Evolutionary conservation across 2,329 filamentous ascomycete genomes (phyloP).

Genomic region (Cordyceps militaris): DNA sequence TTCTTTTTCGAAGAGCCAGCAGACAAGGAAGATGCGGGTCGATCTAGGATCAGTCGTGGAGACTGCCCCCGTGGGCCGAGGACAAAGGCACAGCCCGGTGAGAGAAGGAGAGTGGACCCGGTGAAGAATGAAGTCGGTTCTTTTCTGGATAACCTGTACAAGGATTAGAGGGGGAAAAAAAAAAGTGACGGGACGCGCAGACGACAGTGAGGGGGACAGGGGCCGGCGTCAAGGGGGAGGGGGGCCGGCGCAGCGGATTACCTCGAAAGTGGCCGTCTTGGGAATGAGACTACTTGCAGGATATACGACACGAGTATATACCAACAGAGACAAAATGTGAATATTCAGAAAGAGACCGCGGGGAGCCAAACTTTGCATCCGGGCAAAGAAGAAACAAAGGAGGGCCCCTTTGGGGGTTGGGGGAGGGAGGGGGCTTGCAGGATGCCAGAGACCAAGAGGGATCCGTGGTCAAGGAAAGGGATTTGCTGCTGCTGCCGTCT

Average conservation of each 20-base stretch:
- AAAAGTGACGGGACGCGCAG: background rate
- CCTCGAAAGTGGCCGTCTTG: too few relatives aligned
- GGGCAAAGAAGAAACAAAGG: background rate
- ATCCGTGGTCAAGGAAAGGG: background rate
- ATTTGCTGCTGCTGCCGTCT: background rate
- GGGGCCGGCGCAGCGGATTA: background rate
- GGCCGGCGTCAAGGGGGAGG: background rate
- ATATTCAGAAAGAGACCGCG: background rate
- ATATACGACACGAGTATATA: too few relatives aligned
- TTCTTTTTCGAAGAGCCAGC: background rate
- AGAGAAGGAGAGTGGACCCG: slow-evolving; percentile 9
- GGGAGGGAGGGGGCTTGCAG: background rate
- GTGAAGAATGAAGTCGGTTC: slow-evolving; percentile 3
- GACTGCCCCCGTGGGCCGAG: background rate
- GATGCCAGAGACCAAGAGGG: background rate
- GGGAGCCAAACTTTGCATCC: background rate
- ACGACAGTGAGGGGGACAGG: background rate
- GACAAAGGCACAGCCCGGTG: background rate
- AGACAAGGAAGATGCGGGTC: slow-evolving; percentile 3
- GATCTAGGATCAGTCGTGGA: slow-evolving; percentile 10
- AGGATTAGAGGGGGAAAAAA: background rate
- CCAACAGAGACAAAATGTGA: background rate
- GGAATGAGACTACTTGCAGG: too few relatives aligned
- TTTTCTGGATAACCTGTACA: background rate
- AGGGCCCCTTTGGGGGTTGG: background rate